Base-by-base conservation (phyloP, 148 eudicot genomes). In the Hydrangea macrophylla region DNA sequence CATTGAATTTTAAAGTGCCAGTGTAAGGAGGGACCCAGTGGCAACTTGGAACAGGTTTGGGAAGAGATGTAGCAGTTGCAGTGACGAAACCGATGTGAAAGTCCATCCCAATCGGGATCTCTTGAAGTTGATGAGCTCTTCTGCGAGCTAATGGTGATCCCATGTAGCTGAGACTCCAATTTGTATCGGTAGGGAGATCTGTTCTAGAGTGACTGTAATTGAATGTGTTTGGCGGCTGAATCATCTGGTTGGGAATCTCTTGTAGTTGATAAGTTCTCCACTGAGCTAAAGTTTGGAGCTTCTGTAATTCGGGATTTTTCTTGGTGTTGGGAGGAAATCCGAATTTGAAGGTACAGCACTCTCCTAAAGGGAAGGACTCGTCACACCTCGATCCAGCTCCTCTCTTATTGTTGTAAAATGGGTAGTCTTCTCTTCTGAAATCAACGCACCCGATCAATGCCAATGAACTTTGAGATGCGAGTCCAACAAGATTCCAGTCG, bases 391-490 rank as follows among this genome's bases (percentile, higher is more conserved):
- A 25, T 37, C 92, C 80, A 7, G 58, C 75, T 42, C 90, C 96
- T 80, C 85, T 81, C 68, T 90, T 90, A 63, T 90, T 83, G 24
- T 48, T 73, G 74, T 90, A 90, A 59, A 92, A 90, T 1, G 84
- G 96, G 70, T 80, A 87, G 69, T 85, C 88, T 25, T 65, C 62
- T 17, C 59, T 71, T 5, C 57, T 78, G 66, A 90, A 87, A 22
- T 65, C 60, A 51, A 70, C 82, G 58, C 68, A 9, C 4, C 64
- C 79, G 8, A 70, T 25, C 56, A 78, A 65, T 5, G 5, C 0
- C 61, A 85, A 73, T 18, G 70, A 76, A 73, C 65, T 71, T 37
- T 60, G 25, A 6, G 39, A 11, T 5, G 81, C 96, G 9, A 87
- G 82, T 58, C 77, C 77, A 60, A 67, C 76, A 12, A 90, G 53